Evolutionary conservation across 2,329 filamentous ascomycete genomes (phyloP).

Genomic region (Fusarium transvaalense): DNA sequence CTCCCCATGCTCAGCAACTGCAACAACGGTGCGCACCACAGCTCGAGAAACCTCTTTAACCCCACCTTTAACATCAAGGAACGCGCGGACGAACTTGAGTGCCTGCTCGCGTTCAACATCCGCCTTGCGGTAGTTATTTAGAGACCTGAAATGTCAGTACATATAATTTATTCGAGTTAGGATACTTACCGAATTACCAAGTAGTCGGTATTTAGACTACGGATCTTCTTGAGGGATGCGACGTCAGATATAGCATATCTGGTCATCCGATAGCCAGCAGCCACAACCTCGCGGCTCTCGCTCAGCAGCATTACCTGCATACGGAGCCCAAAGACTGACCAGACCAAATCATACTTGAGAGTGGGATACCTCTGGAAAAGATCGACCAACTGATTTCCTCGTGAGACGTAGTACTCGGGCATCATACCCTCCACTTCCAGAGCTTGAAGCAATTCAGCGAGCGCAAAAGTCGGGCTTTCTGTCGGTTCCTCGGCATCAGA

Average conservation of each 20-base stretch:
- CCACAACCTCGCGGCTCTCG: constrained; percentile 94
- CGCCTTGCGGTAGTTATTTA: constrained; percentile 97
- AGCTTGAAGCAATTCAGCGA: constrained; percentile 90
- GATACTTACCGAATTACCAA: constrained; percentile 77
- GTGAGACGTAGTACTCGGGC: constrained; percentile 94
- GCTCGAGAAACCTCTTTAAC: constrained; percentile 87
- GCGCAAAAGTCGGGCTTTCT: constrained; percentile 91
- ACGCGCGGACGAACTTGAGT: constrained; percentile 93
- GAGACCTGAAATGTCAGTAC: constrained; percentile 65
- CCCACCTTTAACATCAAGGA: constrained; percentile 94
- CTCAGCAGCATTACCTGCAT: constrained; percentile 97
- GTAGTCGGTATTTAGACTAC: constrained; percentile 89
- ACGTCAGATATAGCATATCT: constrained; percentile 95
- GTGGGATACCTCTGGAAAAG: constrained; percentile 94
- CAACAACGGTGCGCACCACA: constrained; percentile 88
- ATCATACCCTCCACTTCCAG: constrained; percentile 89
- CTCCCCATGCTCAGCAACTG: constrained; percentile 88
- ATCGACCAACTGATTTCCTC: constrained; percentile 92
- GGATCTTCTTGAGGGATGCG: constrained; percentile 88
- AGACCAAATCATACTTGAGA: constrained; percentile 95
- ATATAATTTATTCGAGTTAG: too few species aligned
- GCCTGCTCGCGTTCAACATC: constrained; percentile 97
- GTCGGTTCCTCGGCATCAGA: constrained; percentile 75
- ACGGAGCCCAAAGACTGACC: constrained; percentile 92
- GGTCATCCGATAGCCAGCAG: constrained; percentile 92